Base-by-base conservation (phyloP, 768 basidiomycete species). In the Russula emetica region DNA sequence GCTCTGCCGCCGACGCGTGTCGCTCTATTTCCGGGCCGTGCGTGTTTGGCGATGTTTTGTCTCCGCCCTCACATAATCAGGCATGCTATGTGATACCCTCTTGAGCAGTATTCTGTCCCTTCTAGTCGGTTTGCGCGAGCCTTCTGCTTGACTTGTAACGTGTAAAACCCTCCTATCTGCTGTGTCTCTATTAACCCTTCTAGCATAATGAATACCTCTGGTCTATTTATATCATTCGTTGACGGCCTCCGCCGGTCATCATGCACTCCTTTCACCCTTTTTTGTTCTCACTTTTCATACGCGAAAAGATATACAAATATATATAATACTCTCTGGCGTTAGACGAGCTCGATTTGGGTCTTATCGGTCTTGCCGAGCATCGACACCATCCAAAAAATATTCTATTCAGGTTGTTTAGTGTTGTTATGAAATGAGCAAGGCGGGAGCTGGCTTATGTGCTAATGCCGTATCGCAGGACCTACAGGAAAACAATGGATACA, bases 71-170 rank as follows among this genome's bases (percentile, higher is more conserved):
- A 42, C 55, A 51, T 18, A 9, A 28, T 24, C 52, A 50, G 58
- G 58, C 58, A 2, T 1, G 30, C 55, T 55, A 50, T 56, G 63
- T 66, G 56, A 42, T 54, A 36, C 47, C 34, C 51, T 32, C 16
- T 55, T 64, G 62, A 55, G 40, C 63, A n/a, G 40, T 60, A 26
- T 10, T 38, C 59, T 65, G 55, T 65, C 60, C 26, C 49, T 42
- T 63, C 36, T 47, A 69, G 74, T 50, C 38, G 45, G 53, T 47
- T 47, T 47, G 45, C 53, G 63, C 53, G 52, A 63, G 57, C 16
- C 20, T 22, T 63, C 13, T 20, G 56, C 34, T 34, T 52, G 62
- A 54, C 47, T 60, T 60, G 63, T 60, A 60, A 38, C 63, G 53
- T 64, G 63, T 64, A 64, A 47, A 47, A 40, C 53, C 58, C 28